These are phyloP conservation scores for Cryptococcus sp. DNA, from an alignment of 1,284 basidiomycete genomes.

Conservation along the genomic window DNA sequence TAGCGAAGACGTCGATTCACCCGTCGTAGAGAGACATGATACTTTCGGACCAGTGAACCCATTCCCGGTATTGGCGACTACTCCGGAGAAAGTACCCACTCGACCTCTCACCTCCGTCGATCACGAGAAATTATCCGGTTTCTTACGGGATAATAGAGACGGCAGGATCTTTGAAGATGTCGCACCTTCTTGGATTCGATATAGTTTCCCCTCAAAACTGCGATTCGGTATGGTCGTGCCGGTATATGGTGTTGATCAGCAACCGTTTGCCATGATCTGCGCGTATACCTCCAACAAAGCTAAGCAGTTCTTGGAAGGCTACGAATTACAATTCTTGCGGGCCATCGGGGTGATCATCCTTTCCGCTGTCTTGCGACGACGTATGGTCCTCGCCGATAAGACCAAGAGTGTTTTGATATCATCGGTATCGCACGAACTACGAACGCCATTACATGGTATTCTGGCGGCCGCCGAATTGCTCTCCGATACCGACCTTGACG, in stretches of 20 bases:
- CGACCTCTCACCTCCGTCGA: constrained; percentile 59
- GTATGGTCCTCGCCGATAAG: constrained; percentile 92
- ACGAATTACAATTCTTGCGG: constrained; percentile 85
- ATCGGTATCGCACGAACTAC: constrained; percentile 89
- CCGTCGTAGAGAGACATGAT: constrained; percentile 31
- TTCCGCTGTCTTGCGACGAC: constrained; percentile 83
- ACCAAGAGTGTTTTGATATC: constrained; percentile 43
- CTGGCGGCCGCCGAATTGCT: constrained; percentile 85
- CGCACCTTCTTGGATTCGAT: constrained; percentile 68
- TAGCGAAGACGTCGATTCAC: constrained; percentile 12
- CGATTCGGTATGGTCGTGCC: constrained; percentile 85
- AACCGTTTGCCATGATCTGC: constrained; percentile 85
- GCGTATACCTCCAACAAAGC: constrained; percentile 77
- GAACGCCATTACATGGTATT: constrained; percentile 85
- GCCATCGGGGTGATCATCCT: constrained; percentile 89
- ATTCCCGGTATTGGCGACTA: constrained; percentile 34
- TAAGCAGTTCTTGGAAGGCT: constrained; percentile 80
- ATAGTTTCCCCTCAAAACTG: constrained; percentile 71
- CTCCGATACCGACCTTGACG: constrained; percentile 72
- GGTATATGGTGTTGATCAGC: constrained; percentile 88
- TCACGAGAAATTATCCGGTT: constrained; percentile 65
- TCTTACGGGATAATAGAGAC: constrained; percentile 71
- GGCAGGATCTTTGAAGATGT: constrained; percentile 80
- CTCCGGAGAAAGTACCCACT: constrained; percentile 22
- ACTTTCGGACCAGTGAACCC: constrained; percentile 32